Evolutionary conservation across 2,329 filamentous ascomycete genomes (phyloP).

Genomic region (Fusarium sp.): DNA sequence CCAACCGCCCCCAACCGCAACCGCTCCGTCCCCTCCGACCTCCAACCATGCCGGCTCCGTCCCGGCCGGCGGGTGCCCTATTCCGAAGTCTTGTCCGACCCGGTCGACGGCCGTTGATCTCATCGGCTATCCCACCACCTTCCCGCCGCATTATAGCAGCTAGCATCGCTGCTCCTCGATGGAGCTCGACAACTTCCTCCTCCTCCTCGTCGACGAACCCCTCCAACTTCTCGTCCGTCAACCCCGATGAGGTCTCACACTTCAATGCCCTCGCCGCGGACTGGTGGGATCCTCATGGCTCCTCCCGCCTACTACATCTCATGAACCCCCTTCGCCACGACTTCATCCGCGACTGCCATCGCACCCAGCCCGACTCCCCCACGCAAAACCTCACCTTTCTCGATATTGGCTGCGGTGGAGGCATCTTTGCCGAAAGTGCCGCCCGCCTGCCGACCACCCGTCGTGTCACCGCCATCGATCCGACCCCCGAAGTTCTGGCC

Average conservation of each 20-base stretch:
- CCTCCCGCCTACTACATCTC: conserved; percentile 91
- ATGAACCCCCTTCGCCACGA: conserved; percentile 98
- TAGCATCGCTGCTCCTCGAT: conserved; percentile 24
- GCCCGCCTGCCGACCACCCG: conserved; percentile 76
- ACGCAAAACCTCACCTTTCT: conserved; percentile 76
- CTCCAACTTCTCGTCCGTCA: conserved; percentile 78
- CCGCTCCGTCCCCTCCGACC: conserved; percentile 15
- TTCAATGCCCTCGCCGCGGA: conserved; percentile 93
- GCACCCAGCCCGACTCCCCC: conserved; percentile 62
- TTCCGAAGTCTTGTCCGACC: conserved; percentile 40
- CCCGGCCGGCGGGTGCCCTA: conserved; percentile 41
- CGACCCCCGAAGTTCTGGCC: conserved; percentile 79
- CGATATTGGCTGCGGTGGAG: conserved; percentile 95
- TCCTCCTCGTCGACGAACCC: conserved; percentile 23
- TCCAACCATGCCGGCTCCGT: conserved; percentile 46
- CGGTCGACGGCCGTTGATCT: conserved; percentile 11
- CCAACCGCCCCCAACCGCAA: conserved; percentile 24
- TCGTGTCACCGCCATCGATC: conserved; percentile 83
- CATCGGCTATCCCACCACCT: conserved; percentile 19
- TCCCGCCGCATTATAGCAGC: conserved; percentile 16
- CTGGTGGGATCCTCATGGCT: conserved; percentile 98
- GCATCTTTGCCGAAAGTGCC: conserved; percentile 93
- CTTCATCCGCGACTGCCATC: conserved; percentile 84
- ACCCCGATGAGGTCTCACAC: conserved; percentile 90
- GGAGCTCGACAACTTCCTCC: conserved; percentile 41